Conservation (phyloP, 2,329 filamentous ascomycete species). For the Ascochyta fabae region DNA sequence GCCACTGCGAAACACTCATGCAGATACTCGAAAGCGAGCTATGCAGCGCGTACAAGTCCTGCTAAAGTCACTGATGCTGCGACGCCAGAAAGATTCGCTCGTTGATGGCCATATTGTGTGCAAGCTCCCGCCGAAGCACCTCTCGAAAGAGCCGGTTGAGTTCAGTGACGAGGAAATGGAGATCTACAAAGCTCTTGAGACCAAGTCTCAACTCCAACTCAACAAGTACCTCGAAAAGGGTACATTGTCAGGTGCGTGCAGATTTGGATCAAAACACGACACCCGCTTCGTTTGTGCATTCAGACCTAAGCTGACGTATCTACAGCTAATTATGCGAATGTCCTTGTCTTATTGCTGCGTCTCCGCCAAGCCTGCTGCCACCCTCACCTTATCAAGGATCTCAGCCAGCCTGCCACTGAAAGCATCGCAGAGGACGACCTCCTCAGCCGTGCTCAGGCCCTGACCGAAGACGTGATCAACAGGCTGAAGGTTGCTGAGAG, state of each 20-base stretch:
- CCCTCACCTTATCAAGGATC: slow-evolving; percentile 72
- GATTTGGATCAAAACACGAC: not conserved
- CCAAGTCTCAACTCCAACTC: slow-evolving; percentile 71
- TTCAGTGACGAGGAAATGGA: slow-evolving; percentile 70
- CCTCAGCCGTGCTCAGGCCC: slow-evolving; percentile 65
- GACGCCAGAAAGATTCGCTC: slow-evolving; percentile 78
- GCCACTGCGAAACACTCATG: slow-evolving; percentile 52
- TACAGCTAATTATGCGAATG: slow-evolving; percentile 73
- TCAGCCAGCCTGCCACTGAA: slow-evolving; percentile 69
- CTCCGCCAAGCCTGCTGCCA: slow-evolving; percentile 84
- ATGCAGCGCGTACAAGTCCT: slow-evolving; percentile 77
- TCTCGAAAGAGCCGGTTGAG: slow-evolving; percentile 65
- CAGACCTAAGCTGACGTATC: slow-evolving; percentile 6
- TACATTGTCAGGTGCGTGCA: slow-evolving; percentile 62
- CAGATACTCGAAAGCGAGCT: slow-evolving; percentile 51
- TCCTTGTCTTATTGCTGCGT: slow-evolving; percentile 79
- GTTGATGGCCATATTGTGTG: slow-evolving; percentile 83
- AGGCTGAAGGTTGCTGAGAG: slow-evolving; percentile 66
- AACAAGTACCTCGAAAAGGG: slow-evolving; percentile 76
- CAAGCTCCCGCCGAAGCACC: slow-evolving; percentile 69
- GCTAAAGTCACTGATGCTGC: slow-evolving; percentile 80
- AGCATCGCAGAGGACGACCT: slow-evolving; percentile 61
- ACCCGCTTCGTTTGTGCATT: not conserved
- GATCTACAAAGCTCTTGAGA: slow-evolving; percentile 72
- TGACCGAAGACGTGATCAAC: slow-evolving; percentile 67